These are phyloP conservation scores for Lyophyllum decastes DNA, from an alignment of 768 basidiomycete genomes.

Conservation along the genomic window DNA sequence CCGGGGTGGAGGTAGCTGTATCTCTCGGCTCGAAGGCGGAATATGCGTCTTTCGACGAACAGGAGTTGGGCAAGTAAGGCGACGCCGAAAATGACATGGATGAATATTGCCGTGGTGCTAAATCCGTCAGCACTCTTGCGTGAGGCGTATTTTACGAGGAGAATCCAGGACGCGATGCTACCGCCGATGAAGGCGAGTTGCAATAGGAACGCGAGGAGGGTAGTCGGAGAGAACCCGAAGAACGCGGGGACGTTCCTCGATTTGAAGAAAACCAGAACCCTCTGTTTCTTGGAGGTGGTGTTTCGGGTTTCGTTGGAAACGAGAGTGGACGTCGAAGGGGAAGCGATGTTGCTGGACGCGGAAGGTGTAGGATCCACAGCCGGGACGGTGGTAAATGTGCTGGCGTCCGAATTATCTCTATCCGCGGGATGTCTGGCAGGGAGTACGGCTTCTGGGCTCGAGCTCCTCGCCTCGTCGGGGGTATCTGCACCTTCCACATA, in stretches of 20 bases:
- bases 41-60: conserved; percentile 65
- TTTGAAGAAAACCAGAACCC: conserved; percentile 40
- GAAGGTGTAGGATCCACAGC: conserved; percentile 13
- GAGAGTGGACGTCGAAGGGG: conserved; percentile 19
- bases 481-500: conserved; percentile 46
- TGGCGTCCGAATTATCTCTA: conserved; percentile 24
- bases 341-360: conserved; percentile 15
- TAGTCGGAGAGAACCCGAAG: conserved; percentile 46
- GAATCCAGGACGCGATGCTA: conserved; percentile 58
- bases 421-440: conserved; percentile 54
- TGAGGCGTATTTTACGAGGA: conserved; percentile 30
- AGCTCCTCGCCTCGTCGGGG: conserved; percentile 14
- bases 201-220: conserved; percentile 40
- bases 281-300: conserved; percentile 30
- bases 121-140: conserved; percentile 1
- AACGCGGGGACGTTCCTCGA: conserved; percentile 36
- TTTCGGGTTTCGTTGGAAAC: conserved; percentile 14
- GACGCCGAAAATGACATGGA: conserved; percentile 65
- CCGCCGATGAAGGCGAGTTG: conserved; percentile 44
- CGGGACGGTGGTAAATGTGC: conserved; percentile 14
- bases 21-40: conserved; percentile 66
- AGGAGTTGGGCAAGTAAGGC: conserved; percentile 51
- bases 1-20: conserved; percentile 62
- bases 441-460: conserved; percentile 27
- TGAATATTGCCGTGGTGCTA: conserved; percentile 44